These are phyloP conservation scores for Entomortierella parvispora DNA, from an alignment of 192 early-diverging fungal species.

Conservation along the genomic window DNA sequence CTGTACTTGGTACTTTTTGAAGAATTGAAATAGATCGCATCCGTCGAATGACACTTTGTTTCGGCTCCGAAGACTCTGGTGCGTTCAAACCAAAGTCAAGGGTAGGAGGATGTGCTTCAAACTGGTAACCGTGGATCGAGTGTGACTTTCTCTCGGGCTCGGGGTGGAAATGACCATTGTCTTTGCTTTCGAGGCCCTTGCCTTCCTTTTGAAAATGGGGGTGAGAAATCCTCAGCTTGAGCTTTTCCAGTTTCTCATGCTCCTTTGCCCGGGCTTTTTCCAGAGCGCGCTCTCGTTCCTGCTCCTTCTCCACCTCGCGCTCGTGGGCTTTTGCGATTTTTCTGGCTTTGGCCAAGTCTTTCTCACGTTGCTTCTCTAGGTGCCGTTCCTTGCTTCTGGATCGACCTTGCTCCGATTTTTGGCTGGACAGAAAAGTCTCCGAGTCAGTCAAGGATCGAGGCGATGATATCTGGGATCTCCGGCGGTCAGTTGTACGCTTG, in stretches of 20 bases:
- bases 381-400: conserved; percentile 11
- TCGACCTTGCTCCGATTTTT: not conserved
- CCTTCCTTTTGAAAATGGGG: conserved; percentile 23
- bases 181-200: not conserved
- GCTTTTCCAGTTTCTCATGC: conserved; percentile 30
- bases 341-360: conserved; percentile 30
- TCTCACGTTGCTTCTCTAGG: conserved; percentile 22
- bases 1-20: conserved; percentile 17
- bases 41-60: conserved; percentile 22
- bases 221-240: conserved; percentile 30
- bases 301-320: conserved; percentile 29
- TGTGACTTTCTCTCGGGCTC: conserved; percentile 5
- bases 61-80: not conserved
- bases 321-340: conserved; percentile 17
- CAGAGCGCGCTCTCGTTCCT: not conserved
- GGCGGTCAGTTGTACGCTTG: conserved; percentile 7
- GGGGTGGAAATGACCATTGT: not conserved
- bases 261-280: conserved; percentile 31
- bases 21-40: conserved; percentile 34
- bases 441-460: conserved; percentile 10
- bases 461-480: not conserved
- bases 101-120: conserved; percentile 5
- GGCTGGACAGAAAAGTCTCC: conserved; percentile 1
- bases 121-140: conserved; percentile 18
- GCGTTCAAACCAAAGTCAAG: conserved; percentile 5